Evolutionary conservation across 768 basidiomycete genomes (phyloP).

Genomic region (Suillus clintonianus): DNA sequence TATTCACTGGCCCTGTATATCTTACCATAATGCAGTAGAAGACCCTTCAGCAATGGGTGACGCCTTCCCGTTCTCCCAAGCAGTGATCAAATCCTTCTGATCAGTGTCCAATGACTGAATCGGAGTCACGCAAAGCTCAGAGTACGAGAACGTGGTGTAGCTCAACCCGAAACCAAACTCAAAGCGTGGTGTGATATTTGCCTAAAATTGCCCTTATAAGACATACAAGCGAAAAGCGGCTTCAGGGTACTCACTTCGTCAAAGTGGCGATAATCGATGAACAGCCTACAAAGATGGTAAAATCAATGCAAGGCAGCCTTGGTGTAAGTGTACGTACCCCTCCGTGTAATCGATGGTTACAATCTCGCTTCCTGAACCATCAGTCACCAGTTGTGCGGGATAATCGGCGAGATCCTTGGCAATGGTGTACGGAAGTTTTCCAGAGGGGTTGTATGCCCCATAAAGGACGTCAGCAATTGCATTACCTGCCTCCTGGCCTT

Average conservation of each 20-base stretch:
- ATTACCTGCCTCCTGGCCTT: conserved; percentile 73
- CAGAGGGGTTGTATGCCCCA: conserved; percentile 69
- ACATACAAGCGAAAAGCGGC: background rate
- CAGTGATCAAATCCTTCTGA: conserved; percentile 29
- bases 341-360: conserved; percentile 60
- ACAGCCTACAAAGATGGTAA: conserved; percentile 34
- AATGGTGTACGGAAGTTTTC: conserved; percentile 74
- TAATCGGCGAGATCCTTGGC: conserved; percentile 63
- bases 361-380: conserved; percentile 38
- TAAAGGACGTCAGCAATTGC: conserved; percentile 71
- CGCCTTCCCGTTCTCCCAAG: conserved; percentile 56
- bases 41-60: conserved; percentile 53
- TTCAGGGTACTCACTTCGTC: conserved; percentile 46
- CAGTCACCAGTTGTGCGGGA: conserved; percentile 47
- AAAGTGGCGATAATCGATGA: conserved; percentile 69
- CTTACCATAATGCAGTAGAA: conserved; percentile 56
- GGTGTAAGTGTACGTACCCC: conserved; percentile 34
- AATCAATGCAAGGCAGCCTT: background rate
- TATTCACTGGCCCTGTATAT: conserved; percentile 18
- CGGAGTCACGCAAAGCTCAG: conserved; percentile 31
- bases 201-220: conserved; percentile 36
- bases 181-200: conserved; percentile 69
- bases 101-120: conserved; percentile 36
- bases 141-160: conserved; percentile 47
- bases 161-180: conserved; percentile 41